Evolutionary conservation across 345 rosid species (phyloP).

Genomic region (Noccaea caerulescens): DNA sequence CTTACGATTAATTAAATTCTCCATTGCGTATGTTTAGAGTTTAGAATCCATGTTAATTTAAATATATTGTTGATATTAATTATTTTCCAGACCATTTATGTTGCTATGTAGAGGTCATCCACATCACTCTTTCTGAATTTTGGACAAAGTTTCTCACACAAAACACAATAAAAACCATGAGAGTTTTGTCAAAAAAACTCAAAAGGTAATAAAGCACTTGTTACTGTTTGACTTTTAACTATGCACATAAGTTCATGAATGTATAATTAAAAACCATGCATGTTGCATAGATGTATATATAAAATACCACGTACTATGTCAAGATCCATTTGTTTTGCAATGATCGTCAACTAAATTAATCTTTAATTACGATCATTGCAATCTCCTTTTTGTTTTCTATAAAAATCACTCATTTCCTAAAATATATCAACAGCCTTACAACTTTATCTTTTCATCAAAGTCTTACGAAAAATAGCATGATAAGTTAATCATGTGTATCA

Average conservation of each 20-base stretch:
- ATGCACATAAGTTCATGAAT: constrained; percentile 32
- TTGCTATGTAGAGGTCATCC: constrained; percentile 6
- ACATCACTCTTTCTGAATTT: background rate
- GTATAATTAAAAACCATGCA: constrained; percentile 1
- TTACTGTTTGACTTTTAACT: constrained; percentile 15
- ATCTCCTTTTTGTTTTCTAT: constrained; percentile 44
- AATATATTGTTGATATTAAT: background rate
- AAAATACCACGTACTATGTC: background rate
- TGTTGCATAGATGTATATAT: constrained; percentile 25
- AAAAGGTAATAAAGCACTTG: constrained; percentile 14
- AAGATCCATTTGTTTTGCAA: constrained; percentile 2
- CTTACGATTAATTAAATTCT: background rate
- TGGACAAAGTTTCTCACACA: background rate
- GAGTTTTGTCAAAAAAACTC: background rate
- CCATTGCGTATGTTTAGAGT: background rate
- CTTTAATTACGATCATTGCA: constrained; percentile 35
- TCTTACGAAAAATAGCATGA: constrained; percentile 34
- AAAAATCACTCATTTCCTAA: constrained; percentile 40
- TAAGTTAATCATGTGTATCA: constrained; percentile 45
- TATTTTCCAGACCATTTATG: background rate
- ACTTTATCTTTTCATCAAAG: constrained; percentile 38
- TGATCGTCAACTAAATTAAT: constrained; percentile 34
- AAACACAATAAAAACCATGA: background rate
- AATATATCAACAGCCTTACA: constrained; percentile 32
- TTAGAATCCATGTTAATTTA: background rate